Evolutionary conservation across 179 eudicot genomes (phyloP).

Genomic region (Beta corolliflora): DNA sequence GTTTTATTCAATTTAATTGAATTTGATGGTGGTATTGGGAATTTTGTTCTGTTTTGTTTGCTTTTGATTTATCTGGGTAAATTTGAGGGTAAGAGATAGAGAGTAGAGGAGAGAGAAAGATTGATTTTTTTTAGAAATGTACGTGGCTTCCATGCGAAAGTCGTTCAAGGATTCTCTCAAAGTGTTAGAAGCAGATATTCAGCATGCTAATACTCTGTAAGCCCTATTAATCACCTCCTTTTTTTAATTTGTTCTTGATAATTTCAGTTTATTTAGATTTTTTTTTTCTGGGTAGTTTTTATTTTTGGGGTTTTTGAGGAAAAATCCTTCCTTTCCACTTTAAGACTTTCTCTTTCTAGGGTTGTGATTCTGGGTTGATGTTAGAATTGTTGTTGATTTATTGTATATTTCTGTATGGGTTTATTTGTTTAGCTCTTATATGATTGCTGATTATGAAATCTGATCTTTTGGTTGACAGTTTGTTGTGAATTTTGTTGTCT

Average conservation of each 20-base stretch:
- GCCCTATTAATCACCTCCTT: constrained; percentile 16
- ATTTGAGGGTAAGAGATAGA: neutral
- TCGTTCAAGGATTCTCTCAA: constrained; percentile 96
- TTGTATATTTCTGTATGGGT: neutral
- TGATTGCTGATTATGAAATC: neutral
- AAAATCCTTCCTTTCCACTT: neutral
- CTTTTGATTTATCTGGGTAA: neutral
- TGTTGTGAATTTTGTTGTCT: neutral
- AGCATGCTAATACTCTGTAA: constrained; percentile 93
- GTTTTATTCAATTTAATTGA: neutral
- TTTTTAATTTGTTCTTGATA: neutral
- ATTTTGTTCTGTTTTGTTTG: neutral
- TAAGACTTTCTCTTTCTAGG: constrained; percentile 14
- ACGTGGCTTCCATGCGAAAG: constrained; percentile 65
- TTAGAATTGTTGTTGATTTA: neutral
- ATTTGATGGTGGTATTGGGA: constrained; percentile 12
- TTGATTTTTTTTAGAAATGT: constrained; percentile 40
- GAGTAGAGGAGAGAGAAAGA: neutral
- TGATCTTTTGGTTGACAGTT: neutral
- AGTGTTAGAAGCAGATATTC: constrained; percentile 96
- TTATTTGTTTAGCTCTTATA: neutral
- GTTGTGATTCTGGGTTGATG: constrained; percentile 8
- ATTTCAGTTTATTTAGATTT: neutral
- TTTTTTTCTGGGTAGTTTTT: constrained; percentile 6
- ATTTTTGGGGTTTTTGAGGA: constrained; percentile 4